Conservation (phyloP, 2,329 filamentous ascomycete genomes). For the Fusarium bactridioides region DNA sequence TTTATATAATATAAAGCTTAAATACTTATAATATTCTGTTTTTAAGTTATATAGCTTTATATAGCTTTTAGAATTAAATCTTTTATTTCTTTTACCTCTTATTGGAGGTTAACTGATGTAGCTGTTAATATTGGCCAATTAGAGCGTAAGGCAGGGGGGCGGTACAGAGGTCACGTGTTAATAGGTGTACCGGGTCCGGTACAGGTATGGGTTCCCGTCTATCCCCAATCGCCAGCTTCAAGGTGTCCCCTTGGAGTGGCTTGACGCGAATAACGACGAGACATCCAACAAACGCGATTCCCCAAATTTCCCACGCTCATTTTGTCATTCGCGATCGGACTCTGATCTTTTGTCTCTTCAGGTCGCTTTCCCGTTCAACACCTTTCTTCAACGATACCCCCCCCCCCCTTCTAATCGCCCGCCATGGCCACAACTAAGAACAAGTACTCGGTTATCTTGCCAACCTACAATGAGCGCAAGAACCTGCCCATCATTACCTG, state of each 20-base stretch:
- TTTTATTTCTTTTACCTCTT: no score
- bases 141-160: no score
- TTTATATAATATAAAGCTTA: no score
- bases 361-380: not conserved
- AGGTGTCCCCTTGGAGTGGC: conserved; percentile 41
- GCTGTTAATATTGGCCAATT: no score
- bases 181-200: no score
- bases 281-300: conserved; percentile 31
- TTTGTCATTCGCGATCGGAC: conserved; percentile 30
- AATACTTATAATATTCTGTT: no score
- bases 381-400: conserved; percentile 7
- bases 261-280: conserved; percentile 35
- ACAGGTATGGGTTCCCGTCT: no score
- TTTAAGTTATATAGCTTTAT: no score
- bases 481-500: conserved; percentile 97
- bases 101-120: no score
- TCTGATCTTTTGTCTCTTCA: not conserved
- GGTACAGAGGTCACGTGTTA: no score
- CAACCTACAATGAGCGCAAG: conserved; percentile 97
- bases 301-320: conserved; percentile 37
- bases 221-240: conserved; percentile 31
- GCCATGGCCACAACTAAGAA: conserved; percentile 62
- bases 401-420: conserved; percentile 15
- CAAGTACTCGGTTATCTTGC: conserved; percentile 97
- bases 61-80: no score